Conservation (phyloP, 148 eudicot genomes). For the Silene conica region DNA sequence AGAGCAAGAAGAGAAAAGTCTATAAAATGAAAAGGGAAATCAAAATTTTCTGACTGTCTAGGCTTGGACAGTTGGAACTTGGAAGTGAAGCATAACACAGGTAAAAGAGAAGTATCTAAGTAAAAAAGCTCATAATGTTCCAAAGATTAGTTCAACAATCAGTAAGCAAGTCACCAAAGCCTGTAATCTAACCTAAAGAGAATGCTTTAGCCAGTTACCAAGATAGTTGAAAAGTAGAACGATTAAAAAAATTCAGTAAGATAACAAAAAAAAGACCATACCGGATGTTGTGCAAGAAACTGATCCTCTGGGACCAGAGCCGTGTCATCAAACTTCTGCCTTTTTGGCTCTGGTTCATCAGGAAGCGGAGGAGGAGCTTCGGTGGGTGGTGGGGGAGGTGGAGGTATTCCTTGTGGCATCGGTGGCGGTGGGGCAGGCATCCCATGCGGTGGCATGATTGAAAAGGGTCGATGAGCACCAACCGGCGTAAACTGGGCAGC, state of each 20-base stretch:
- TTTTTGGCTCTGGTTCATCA: slow-evolving; percentile 83
- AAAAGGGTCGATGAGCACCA: slow-evolving; percentile 46
- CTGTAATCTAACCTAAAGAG: background rate
- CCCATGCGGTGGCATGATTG: slow-evolving; percentile 41
- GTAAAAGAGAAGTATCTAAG: background rate
- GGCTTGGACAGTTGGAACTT: no score
- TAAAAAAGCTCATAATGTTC: background rate
- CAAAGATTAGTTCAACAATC: background rate
- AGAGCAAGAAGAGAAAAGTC: background rate
- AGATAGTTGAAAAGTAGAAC: background rate
- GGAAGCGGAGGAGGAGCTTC: slow-evolving; percentile 89
- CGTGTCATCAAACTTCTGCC: slow-evolving; percentile 70
- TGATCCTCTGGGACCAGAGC: slow-evolving; percentile 75
- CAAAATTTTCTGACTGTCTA: background rate
- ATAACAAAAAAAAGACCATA: slow-evolving; percentile 19
- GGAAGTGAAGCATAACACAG: background rate
- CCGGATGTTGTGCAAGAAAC: slow-evolving; percentile 74
- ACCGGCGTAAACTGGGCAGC: slow-evolving; percentile 65
- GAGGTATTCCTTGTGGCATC: slow-evolving; percentile 70
- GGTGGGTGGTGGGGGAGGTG: slow-evolving; percentile 79
- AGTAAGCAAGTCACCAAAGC: background rate
- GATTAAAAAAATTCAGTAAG: background rate
- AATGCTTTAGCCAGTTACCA: background rate
- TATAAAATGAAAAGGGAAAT: background rate
- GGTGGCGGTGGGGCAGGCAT: slow-evolving; percentile 66